These are phyloP conservation scores for Plectranthus barbatus DNA, from an alignment of 257 asterid species.

Conservation along the genomic window DNA sequence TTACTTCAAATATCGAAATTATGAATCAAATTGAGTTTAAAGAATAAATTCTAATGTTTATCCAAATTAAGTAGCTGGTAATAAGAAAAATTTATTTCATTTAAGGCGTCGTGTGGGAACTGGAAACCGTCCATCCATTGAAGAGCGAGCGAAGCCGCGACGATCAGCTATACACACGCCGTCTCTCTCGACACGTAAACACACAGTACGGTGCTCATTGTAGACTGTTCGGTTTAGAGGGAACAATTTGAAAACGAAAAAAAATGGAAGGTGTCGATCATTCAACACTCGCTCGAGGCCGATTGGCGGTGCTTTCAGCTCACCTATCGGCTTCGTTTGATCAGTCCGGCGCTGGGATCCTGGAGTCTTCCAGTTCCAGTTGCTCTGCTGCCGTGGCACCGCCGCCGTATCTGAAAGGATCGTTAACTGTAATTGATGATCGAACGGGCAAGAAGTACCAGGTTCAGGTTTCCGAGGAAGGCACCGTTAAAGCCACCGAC, in stretches of 20 bases:
- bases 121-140: neutral
- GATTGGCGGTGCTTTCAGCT: slow-evolving; percentile 84
- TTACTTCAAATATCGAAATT: no score
- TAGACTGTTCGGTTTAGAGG: neutral
- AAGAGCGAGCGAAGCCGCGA: neutral
- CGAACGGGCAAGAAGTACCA: slow-evolving; percentile 72
- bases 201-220: neutral
- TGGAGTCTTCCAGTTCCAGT: slow-evolving; percentile 35
- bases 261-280: slow-evolving; percentile 40
- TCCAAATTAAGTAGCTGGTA: neutral
- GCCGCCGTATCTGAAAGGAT: slow-evolving; percentile 60
- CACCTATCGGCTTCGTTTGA: slow-evolving; percentile 48
- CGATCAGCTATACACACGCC: neutral
- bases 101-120: neutral
- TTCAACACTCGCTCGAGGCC: slow-evolving; percentile 58
- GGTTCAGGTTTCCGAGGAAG: slow-evolving; percentile 80
- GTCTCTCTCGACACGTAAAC: neutral
- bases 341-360: slow-evolving; percentile 23
- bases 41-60: neutral
- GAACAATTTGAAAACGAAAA: neutral
- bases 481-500: slow-evolving; percentile 87
- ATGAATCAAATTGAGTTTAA: no score
- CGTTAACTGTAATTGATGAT: slow-evolving; percentile 58
- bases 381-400: slow-evolving; percentile 52
- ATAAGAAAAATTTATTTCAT: neutral